Evolutionary conservation across 1,284 basidiomycete species (phyloP).

Genomic region (Singerocomus rubriflavus): DNA sequence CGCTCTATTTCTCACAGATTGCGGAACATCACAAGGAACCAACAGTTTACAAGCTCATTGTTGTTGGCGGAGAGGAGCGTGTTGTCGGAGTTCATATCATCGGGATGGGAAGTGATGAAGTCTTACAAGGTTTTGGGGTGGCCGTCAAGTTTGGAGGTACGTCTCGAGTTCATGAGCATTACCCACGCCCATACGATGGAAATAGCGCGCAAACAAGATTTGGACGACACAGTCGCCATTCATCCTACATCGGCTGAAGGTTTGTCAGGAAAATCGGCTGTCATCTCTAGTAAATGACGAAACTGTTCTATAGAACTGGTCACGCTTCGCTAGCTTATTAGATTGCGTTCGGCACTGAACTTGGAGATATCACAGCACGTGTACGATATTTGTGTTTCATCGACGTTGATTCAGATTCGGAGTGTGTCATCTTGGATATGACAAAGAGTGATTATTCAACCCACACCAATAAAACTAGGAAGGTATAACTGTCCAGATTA

Average conservation of each 20-base stretch:
- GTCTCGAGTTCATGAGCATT: constrained; percentile 21
- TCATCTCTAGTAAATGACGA: constrained; percentile 13
- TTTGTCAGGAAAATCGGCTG: constrained; percentile 31
- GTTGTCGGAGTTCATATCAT: constrained; percentile 95
- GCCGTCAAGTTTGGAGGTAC: constrained; percentile 93
- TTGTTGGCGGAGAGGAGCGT: constrained; percentile 84
- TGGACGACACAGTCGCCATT: constrained; percentile 90
- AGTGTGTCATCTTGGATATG: not conserved
- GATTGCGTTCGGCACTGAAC: not conserved
- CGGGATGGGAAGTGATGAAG: constrained; percentile 87
- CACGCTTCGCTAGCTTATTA: constrained; percentile 26
- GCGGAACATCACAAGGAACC: constrained; percentile 88
- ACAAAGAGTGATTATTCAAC: not conserved
- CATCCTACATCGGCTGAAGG: constrained; percentile 82
- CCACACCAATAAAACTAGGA: not conserved
- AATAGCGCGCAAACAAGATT: constrained; percentile 75
- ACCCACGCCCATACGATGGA: constrained; percentile 1
- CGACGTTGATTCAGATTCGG: not conserved
- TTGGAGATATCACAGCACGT: not conserved
- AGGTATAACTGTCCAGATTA: not conserved
- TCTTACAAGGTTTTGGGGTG: constrained; percentile 91
- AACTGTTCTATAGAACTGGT: constrained; percentile 22
- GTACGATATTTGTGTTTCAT: not conserved
- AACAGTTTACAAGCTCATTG: constrained; percentile 89
- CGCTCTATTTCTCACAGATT: constrained; percentile 87